Conservation (phyloP, 306 rosid species). For the Carpinus viminea region DNA sequence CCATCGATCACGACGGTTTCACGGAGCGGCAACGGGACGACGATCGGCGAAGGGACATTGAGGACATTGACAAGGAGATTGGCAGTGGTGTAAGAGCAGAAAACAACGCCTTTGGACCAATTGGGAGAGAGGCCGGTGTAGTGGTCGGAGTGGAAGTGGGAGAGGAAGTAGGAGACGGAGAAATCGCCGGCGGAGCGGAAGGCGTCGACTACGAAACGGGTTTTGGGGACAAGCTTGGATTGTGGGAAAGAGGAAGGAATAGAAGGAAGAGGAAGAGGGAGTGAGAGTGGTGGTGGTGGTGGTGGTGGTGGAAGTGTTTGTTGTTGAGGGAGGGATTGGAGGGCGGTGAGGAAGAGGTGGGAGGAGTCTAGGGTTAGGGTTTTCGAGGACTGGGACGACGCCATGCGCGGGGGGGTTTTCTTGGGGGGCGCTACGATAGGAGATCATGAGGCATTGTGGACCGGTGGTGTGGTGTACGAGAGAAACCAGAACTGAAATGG, state of each 20-base stretch:
- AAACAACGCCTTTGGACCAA: conserved; percentile 77
- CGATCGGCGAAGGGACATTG: conserved; percentile 43
- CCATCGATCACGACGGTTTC: conserved; percentile 54
- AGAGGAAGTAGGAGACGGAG: conserved; percentile 80
- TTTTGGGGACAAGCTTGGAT: conserved; percentile 73
- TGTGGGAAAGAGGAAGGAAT: conserved; percentile 53
- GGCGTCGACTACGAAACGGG: conserved; percentile 83
- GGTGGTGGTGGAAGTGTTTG: not conserved
- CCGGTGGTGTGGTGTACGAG: no score
- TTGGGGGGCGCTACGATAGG: not conserved
- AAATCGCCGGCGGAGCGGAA: conserved; percentile 60
- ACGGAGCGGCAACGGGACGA: conserved; percentile 52
- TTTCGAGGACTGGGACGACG: conserved; percentile 5
- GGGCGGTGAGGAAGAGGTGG: conserved; percentile 50
- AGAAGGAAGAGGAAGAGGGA: conserved; percentile 34
- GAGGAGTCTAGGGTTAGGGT: conserved; percentile 53
- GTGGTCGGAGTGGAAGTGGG: conserved; percentile 96
- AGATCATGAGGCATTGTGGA: conserved; percentile 6
- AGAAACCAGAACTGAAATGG: not conserved
- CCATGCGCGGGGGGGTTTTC: conserved; percentile 28
- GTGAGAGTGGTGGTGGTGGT: conserved; percentile 7
- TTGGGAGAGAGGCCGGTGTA: conserved; percentile 65
- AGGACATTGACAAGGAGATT: conserved; percentile 55
- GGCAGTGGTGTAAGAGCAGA: conserved; percentile 66
- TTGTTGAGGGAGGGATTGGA: conserved; percentile 32